Evolutionary conservation across 805 yeast genomes (phyloP), one percentile per base, ranked within the genome.

Genomic region (Tetrapisispora arboricola): DNA sequence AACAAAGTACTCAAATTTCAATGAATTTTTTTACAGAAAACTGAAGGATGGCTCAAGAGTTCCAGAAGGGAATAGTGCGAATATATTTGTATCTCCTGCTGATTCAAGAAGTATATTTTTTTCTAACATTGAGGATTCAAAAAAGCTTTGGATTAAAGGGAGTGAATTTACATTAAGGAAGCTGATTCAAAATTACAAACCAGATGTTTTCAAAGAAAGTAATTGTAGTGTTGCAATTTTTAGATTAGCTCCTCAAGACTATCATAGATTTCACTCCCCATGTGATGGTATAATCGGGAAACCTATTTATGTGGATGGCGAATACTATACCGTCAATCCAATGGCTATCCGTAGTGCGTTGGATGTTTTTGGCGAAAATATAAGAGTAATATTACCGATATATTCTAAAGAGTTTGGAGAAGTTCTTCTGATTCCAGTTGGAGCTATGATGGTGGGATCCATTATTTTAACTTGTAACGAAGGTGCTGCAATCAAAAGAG

Each of bases 391-490:
- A 2, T 69, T 88, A 2, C 87, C 95, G 0, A 78, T 90, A 17
- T 75, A 82, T 24, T 76, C 95, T 1, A 68, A 71, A 25, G 66
- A 72, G n/a, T 88, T 85, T 58, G 96, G 96, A 0, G 70, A 73
- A 0, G 82, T 90, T 16, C 65, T 83, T 46, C 71, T 84, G 63
- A 75, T 86, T 18, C 78, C 92, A 6, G 85, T 90, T 4, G 98
- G 98, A 27, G 98, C 98, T 0, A 90, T 92, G 97, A 87, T 90
- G 96, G 98, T 90, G 2, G 97, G 97, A 0, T 81, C 95, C 2
- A 87, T 81, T 2, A 72, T 86, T 0, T 59, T 90, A 22, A 79
- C 90, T 0, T 80, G 78, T 13, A 57, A 71, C 39, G 73, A 71
- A 35, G 86, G 85, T 2, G 76, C 76, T 33, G 29, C 40, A 0